These are phyloP conservation scores for Moricandia arvensis DNA, from an alignment of 345 rosid species.

Conservation along the genomic window DNA sequence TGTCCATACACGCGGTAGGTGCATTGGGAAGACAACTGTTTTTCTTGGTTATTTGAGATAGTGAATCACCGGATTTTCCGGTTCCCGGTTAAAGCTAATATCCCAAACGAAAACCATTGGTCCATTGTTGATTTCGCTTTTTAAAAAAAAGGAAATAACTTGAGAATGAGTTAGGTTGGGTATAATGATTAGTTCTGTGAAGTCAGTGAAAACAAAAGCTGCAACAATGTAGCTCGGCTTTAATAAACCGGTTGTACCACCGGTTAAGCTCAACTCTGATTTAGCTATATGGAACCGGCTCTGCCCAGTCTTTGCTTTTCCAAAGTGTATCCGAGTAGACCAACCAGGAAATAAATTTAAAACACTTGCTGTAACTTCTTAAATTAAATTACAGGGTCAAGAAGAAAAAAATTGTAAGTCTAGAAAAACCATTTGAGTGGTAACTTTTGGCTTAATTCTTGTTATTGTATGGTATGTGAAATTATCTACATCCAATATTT, in stretches of 20 bases:
- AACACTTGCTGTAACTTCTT: background rate
- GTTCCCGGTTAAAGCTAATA: conserved; percentile 36
- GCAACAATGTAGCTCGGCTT: conserved; percentile 43
- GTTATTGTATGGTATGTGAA: background rate
- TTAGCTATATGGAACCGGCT: background rate
- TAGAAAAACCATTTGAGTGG: background rate
- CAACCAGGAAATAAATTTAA: background rate
- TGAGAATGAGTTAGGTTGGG: conserved; percentile 40
- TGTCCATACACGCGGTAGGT: conserved; percentile 42
- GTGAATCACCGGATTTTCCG: conserved; percentile 35
- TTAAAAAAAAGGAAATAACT: background rate
- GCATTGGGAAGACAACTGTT: conserved; percentile 29
- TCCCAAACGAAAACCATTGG: conserved; percentile 32
- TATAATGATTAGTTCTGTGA: conserved; percentile 54
- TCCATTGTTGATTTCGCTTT: conserved; percentile 9
- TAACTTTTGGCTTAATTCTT: background rate
- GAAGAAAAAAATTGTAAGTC: background rate
- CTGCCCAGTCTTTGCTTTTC: background rate
- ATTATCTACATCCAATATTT: background rate
- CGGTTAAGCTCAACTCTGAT: background rate
- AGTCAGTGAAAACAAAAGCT: conserved; percentile 49
- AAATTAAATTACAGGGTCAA: background rate
- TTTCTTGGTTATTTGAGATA: conserved; percentile 32
- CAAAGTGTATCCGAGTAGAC: conserved; percentile 20
- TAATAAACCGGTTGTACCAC: background rate